Base-by-base conservation (phyloP, 2,329 filamentous ascomycete species). In the Tetracladium maxilliforme region DNA sequence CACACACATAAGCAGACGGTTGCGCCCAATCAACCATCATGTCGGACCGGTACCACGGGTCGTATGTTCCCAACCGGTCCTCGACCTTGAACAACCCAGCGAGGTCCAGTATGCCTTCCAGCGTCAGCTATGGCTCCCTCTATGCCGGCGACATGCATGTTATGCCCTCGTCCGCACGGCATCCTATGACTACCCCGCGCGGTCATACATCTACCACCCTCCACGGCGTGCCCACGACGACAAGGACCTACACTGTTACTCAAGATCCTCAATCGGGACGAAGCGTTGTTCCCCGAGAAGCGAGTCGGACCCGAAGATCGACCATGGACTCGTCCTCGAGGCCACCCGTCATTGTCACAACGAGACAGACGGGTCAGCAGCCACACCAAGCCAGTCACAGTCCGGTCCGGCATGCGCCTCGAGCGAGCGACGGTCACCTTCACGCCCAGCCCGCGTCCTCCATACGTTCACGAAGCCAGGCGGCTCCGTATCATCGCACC, bases 391-490 rank as follows among this genome's bases (percentile, higher is more conserved):
- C 36, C 64, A 64, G 12, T 40, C 52, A 23, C 49, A 73, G 65
- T 38, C 66, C 68, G 11, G 44, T 57, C 19, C 57, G 60, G 33
- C 63, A 70, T 28, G 46, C 60, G 5, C 61, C 64, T 43, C 56
- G 64, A 22, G 46, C 58, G 10, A 64, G 56, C 37, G 65, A 71
- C 19, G 56, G 62, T 16, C 42, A 20, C 15, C 43, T 52, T 17
- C 68, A 66, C 36, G 44, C 65, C 16, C 56, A 69, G 33, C 68
- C 68, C n/a, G 65, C 66, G 26, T 61, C 64, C 5, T 70, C 68
- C 16, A 56, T 59, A 27, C 61, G 60, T 30, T 54, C 61, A 21
- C 55, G 61, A 27, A 61, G 58, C 42, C 48, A 56, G 38, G 35
- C 16, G 31, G 40, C 22, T 20, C 30, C 8, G 21, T 24, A 16